Evolutionary conservation across 1,284 basidiomycete species (phyloP).

Genomic region (Xanthoconium separans): DNA sequence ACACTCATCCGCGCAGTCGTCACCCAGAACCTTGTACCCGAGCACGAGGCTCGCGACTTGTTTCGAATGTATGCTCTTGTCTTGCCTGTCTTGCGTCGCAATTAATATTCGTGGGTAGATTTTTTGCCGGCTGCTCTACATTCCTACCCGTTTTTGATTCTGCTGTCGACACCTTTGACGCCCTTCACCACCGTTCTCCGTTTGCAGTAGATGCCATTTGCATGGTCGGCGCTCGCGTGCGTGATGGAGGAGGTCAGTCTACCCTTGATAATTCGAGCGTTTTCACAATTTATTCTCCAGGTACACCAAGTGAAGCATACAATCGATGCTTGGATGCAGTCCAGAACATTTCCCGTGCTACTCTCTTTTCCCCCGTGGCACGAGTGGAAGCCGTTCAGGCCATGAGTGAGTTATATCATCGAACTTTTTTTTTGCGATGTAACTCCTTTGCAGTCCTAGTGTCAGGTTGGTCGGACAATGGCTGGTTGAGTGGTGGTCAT

Average conservation of each 20-base stretch:
- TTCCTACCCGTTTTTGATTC: conserved; percentile 87
- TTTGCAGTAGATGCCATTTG: conserved; percentile 86
- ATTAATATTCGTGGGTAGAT: conserved; percentile 44
- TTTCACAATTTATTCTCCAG: conserved; percentile 32
- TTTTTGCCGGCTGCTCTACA: conserved; percentile 85
- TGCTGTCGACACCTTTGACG: conserved; percentile 76
- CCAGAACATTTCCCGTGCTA: conserved; percentile 79
- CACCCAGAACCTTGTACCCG: conserved; percentile 74
- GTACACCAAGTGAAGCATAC: conserved; percentile 65
- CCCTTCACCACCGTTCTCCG: conserved; percentile 76
- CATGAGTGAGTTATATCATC: conserved; percentile 57
- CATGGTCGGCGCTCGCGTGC: conserved; percentile 84
- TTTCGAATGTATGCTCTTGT: conserved; percentile 64
- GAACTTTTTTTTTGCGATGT: not conserved
- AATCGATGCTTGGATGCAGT: conserved; percentile 76
- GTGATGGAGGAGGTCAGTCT: conserved; percentile 79
- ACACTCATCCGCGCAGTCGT: conserved; percentile 52
- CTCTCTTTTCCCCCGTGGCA: conserved; percentile 81
- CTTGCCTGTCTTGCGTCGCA: not conserved
- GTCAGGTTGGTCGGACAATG: conserved; percentile 89
- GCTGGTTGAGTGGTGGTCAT: conserved; percentile 89
- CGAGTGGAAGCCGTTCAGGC: conserved; percentile 85
- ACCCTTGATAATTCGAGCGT: not conserved
- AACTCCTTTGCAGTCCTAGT: conserved; percentile 60
- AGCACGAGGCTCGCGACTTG: conserved; percentile 79